These are phyloP conservation scores for Ceratocystis papillata DNA, from an alignment of 2,329 filamentous ascomycete genomes.

Conservation along the genomic window DNA sequence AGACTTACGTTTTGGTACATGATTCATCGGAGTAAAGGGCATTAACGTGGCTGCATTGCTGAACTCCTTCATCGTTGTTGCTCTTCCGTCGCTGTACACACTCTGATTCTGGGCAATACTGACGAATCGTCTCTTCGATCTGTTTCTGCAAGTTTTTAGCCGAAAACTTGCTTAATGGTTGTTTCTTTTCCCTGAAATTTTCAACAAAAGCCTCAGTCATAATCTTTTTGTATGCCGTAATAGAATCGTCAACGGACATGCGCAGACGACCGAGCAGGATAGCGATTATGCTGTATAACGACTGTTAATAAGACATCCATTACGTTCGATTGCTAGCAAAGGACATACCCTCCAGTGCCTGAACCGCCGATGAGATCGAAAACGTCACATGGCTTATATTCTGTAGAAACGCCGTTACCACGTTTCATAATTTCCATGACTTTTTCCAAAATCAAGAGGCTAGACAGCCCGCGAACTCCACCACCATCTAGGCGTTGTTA, in stretches of 20 bases:
- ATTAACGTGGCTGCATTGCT: neutral
- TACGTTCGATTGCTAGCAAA: neutral
- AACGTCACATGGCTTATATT: slow-evolving; percentile 27
- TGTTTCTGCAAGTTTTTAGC: neutral
- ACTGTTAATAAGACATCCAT: too few relatives aligned
- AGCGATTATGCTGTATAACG: neutral
- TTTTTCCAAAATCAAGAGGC: slow-evolving; percentile 28
- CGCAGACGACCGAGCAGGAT: neutral
- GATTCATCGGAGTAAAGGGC: neutral
- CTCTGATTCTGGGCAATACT: neutral
- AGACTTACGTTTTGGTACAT: neutral
- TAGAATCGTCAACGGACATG: neutral
- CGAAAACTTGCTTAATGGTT: neutral
- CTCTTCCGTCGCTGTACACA: neutral
- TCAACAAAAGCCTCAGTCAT: neutral
- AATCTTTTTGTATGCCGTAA: neutral
- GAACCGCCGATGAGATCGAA: slow-evolving; percentile 31
- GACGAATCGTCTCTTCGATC: neutral
- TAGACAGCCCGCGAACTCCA: slow-evolving; percentile 29
- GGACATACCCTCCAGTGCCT: slow-evolving; percentile 29
- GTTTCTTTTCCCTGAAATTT: neutral
- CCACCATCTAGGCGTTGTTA: slow-evolving; percentile 25
- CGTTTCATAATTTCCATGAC: neutral
- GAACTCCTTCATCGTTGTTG: neutral
- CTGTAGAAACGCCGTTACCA: too few relatives aligned